Conservation (phyloP, 2,329 filamentous ascomycete genomes). For the Helotiales sp. region DNA sequence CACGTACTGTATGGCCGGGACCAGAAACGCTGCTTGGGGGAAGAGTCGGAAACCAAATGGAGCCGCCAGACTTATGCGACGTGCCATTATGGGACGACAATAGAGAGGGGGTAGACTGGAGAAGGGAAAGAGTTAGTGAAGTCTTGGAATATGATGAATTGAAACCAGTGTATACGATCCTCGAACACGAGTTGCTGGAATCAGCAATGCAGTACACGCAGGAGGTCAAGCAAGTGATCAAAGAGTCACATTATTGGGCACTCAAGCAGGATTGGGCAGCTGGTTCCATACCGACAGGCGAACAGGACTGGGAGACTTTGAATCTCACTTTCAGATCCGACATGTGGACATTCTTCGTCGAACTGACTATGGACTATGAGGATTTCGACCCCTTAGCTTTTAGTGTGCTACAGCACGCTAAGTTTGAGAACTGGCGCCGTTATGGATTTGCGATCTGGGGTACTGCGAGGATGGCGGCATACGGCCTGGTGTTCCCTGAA, state of each 20-base stretch:
- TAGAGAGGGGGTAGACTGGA: neutral
- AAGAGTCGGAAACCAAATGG: neutral
- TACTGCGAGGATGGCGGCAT: neutral
- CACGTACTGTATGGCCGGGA: neutral
- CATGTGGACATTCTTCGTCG: neutral
- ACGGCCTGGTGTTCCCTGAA: neutral
- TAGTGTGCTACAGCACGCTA: neutral
- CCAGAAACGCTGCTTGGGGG: too few species aligned
- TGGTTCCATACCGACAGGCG: neutral
- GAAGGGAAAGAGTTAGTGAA: neutral
- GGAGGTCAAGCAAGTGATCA: conserved; percentile 2
- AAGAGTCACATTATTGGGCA: neutral
- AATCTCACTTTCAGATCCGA: neutral
- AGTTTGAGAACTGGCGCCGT: neutral
- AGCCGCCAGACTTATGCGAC: neutral
- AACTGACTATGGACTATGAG: neutral
- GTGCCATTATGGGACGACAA: neutral
- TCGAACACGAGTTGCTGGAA: conserved; percentile 6
- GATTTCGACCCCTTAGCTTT: neutral
- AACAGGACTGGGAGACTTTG: neutral
- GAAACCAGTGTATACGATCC: too few species aligned
- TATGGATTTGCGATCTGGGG: conserved; percentile 6
- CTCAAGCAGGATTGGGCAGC: conserved; percentile 4
- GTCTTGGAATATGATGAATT: neutral
- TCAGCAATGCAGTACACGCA: conserved; percentile 4